Base-by-base conservation (phyloP, 2,329 filamentous ascomycete species). In the Hyphodiscus sp. region DNA sequence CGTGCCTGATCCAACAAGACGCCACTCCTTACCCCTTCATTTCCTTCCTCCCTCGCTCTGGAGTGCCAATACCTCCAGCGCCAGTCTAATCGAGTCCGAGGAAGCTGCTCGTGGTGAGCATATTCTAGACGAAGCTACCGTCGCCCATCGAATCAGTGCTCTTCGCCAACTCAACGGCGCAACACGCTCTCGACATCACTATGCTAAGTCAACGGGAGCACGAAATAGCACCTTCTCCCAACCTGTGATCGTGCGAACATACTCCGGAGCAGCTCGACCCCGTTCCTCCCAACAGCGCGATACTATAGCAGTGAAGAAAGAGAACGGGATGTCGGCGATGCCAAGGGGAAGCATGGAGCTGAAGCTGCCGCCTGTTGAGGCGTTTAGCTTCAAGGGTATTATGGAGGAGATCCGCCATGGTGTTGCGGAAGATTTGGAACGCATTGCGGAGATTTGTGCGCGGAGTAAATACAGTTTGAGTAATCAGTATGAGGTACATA, bases 371-470 rank as follows among this genome's bases (percentile, higher is more conserved):
- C 80, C 82, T 0, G 68, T 84, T 16, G 81, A 84, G 57, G 82
- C 81, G 13, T 86, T 85, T 60, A 81, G 75, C 50, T 85, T 85
- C 71, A 83, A 81, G 65, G 80, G 77, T 57, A 83, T 85, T 63
- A 77, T 86, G 73, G 75, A 76, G 49, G 77, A 79, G 54, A 73
- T 81, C 47, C 70, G 73, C 48, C 70, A 71, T 49, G 65, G 64
- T 8, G 80, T 85, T 55, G 74, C 74, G 49, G 73, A 80, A 13
- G 80, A 84, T 61, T 70, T 86, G 48, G 81, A 85, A 57, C 76
- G 80, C 42, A 85, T 86, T 61, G 82, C 82, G 11, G 82, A 85
- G 66, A 85, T 86, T 30, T 86, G 82, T 68, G 82, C 82, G 41
- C 74, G 79, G 33, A 85, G 81, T 13, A 76, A 79, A 44, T 85